These are phyloP conservation scores for Calonectria henricotiae DNA, from an alignment of 2,329 filamentous ascomycete genomes.

Conservation along the genomic window DNA sequence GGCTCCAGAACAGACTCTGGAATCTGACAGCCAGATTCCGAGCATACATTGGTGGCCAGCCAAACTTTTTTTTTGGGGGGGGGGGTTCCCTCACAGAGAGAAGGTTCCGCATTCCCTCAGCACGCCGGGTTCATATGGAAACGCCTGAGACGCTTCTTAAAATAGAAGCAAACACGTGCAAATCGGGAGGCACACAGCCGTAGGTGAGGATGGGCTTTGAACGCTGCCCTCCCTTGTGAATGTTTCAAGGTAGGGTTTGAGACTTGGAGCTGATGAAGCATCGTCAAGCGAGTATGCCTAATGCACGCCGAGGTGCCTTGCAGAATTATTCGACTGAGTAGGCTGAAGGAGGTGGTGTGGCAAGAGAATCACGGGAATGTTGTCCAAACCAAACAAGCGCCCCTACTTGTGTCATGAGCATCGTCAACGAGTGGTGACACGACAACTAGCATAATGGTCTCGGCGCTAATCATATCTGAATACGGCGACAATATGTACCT, in stretches of 20 bases:
- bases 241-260: constrained; percentile 48
- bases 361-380: constrained; percentile 22
- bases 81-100: constrained; percentile 12
- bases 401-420: constrained; percentile 22
- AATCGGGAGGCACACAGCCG: constrained; percentile 39
- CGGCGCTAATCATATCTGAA: constrained; percentile 26
- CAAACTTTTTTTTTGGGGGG: background rate
- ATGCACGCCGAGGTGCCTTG: background rate
- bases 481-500: constrained; percentile 4
- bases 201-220: constrained; percentile 32
- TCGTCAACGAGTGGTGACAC: constrained; percentile 35
- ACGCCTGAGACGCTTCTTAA: constrained; percentile 50
- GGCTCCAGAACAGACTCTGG: background rate
- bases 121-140: constrained; percentile 45
- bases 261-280: constrained; percentile 16
- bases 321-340: constrained; percentile 22
- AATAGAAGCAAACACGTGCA: constrained; percentile 43
- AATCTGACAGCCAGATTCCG: constrained; percentile 3
- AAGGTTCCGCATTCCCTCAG: constrained; percentile 28
- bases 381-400: constrained; percentile 18
- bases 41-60: background rate
- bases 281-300: constrained; percentile 9
- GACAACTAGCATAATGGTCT: constrained; percentile 27
- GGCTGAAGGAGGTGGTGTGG: background rate
- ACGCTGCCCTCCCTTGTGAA: constrained; percentile 36